Conservation (phyloP, 345 rosid genomes). For the Gossypium herbaceum region DNA sequence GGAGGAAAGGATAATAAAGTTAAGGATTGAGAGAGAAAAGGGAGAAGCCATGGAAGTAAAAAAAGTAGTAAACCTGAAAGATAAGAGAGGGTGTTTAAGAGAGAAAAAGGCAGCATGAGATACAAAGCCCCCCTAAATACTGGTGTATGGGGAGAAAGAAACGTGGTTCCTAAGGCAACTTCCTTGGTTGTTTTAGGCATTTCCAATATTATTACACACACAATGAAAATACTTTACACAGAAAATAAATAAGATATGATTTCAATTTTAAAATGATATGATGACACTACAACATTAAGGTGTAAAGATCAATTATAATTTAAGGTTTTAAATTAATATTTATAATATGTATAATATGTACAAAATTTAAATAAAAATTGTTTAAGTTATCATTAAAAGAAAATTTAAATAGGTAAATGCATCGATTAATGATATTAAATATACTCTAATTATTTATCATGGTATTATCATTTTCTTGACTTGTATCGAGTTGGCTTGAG, state of each 20-base stretch:
- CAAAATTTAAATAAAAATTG: too few species aligned
- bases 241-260: neutral
- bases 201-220: neutral
- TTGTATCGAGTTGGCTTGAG: too few species aligned
- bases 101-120: conserved; percentile 15
- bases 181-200: conserved; percentile 32
- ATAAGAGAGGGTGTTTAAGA: conserved; percentile 9
- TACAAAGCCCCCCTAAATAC: conserved; percentile 34
- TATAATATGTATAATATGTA: too few species aligned
- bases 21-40: conserved; percentile 22
- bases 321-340: too few species aligned
- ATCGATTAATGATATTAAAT: too few species aligned
- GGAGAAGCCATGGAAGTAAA: conserved; percentile 28
- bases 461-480: too few species aligned
- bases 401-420: too few species aligned
- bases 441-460: too few species aligned
- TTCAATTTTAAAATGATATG: neutral
- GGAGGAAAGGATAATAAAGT: conserved; percentile 27
- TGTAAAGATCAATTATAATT: too few species aligned
- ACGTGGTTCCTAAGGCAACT: conserved; percentile 63
- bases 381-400: too few species aligned
- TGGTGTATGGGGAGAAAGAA: conserved; percentile 38
- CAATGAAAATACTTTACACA: neutral
- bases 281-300: too few species aligned
- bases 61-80: conserved; percentile 35